phyloP scores from a whole-genome alignment of 805 yeast species.

The Torulaspora indica region DNA sequence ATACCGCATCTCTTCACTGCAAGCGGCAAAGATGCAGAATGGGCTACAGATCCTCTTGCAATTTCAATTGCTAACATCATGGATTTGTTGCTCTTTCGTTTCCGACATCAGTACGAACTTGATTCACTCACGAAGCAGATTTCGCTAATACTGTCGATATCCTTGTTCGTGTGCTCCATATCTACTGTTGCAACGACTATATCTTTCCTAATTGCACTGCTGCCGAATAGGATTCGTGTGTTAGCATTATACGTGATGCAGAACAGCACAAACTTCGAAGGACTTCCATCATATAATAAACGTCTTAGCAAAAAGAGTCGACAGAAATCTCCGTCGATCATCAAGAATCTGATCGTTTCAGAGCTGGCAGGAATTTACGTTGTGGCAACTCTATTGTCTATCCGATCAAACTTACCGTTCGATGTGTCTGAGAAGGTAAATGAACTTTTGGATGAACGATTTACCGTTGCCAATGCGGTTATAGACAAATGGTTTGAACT shows the following conservation, averaged over 20 bases:
- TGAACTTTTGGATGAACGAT: slow-evolving; percentile 32
- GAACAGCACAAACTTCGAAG: slow-evolving; percentile 11
- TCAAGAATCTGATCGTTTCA: slow-evolving; percentile 38
- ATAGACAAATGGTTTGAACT: slow-evolving; percentile 43
- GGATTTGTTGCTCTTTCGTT: slow-evolving; percentile 32
- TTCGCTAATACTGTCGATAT: slow-evolving; percentile 51
- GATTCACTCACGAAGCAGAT: slow-evolving; percentile 38
- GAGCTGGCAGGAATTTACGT: slow-evolving; percentile 40
- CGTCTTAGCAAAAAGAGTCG: background rate
- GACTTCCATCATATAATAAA: slow-evolving; percentile 22
- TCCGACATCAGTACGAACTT: slow-evolving; percentile 35
- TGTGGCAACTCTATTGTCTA: slow-evolving; percentile 38
- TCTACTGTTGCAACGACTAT: slow-evolving; percentile 61
- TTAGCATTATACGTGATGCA: slow-evolving; percentile 30
- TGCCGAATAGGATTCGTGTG: slow-evolving; percentile 37
- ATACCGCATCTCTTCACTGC: slow-evolving; percentile 19
- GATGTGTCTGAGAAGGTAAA: slow-evolving; percentile 34
- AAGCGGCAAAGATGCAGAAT: slow-evolving; percentile 17
- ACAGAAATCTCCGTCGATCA: slow-evolving; percentile 32
- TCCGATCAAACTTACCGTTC: slow-evolving; percentile 39
- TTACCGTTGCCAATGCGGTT: slow-evolving; percentile 28
- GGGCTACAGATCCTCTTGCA: slow-evolving; percentile 38
- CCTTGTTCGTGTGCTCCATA: slow-evolving; percentile 57
- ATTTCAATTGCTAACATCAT: slow-evolving; percentile 37
- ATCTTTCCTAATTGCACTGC: slow-evolving; percentile 44